Evolutionary conservation across 129 eudicot species (phyloP).

Genomic region (Artemisia tridentata): DNA sequence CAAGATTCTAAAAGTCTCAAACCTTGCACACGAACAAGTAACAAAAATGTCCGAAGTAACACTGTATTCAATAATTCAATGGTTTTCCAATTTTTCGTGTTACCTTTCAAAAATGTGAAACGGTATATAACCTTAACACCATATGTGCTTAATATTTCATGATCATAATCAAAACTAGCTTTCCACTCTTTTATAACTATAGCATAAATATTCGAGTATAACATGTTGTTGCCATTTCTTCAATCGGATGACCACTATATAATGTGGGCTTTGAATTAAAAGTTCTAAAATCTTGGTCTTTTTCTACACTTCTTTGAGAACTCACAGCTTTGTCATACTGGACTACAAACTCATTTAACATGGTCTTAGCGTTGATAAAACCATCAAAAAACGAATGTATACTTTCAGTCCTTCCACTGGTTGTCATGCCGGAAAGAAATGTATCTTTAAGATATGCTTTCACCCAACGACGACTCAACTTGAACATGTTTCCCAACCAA

Average conservation of each 20-base stretch:
- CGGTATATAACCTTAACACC: too few relatives aligned
- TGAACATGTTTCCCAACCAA: not conserved
- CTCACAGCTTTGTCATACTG: not conserved
- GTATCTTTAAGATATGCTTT: not conserved
- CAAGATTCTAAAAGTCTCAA: not conserved
- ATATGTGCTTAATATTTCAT: too few relatives aligned
- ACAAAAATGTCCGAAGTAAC: not conserved
- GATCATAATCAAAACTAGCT: too few relatives aligned
- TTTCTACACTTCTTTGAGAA: not conserved
- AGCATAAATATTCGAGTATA: too few relatives aligned
- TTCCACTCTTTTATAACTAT: too few relatives aligned
- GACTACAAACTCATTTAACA: not conserved
- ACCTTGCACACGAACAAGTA: not conserved
- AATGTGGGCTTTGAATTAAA: not conserved
- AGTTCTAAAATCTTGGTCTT: not conserved
- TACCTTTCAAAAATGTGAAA: not conserved
- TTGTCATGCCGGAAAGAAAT: not conserved
- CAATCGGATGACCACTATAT: not conserved
- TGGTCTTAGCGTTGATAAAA: not conserved
- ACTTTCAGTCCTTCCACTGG: not conserved
- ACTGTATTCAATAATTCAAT: not conserved
- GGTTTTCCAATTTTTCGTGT: not conserved
- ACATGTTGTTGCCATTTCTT: too few relatives aligned
- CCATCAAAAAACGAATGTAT: not conserved
- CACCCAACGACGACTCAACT: not conserved